Conservation (phyloP, 371 early-diverging fungal genomes). For the Syncephalastrum contaminatum region DNA sequence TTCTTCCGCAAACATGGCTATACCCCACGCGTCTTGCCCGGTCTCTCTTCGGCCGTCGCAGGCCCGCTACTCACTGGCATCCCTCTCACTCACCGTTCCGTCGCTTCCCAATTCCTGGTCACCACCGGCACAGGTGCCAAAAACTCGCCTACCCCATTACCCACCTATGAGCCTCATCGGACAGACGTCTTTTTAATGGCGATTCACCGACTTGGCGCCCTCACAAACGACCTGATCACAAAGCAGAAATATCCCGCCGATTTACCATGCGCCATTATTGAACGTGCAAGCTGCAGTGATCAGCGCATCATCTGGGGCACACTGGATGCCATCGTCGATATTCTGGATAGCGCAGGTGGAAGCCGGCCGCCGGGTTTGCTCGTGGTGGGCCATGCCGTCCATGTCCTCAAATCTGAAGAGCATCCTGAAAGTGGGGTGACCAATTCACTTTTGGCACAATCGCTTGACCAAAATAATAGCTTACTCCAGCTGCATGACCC, state of each 20-base stretch:
- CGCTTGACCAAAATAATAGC: conserved; percentile 9
- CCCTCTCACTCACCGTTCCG: conserved; percentile 87
- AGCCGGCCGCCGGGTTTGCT: conserved; percentile 76
- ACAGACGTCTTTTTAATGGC: conserved; percentile 92
- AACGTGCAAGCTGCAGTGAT: conserved; percentile 73
- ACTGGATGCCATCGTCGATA: conserved; percentile 54
- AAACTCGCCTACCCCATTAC: conserved; percentile 54
- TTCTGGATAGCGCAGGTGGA: conserved; percentile 67
- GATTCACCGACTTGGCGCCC: conserved; percentile 64
- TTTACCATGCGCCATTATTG: conserved; percentile 73
- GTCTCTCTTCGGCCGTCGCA: conserved; percentile 77
- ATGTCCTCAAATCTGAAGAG: conserved; percentile 43
- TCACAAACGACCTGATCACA: conserved; percentile 57
- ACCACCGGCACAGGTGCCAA: conserved; percentile 73
- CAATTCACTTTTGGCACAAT: conserved; percentile 18
- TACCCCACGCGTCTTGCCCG: conserved; percentile 76
- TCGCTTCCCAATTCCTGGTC: conserved; percentile 84
- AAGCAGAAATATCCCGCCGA: conserved; percentile 59
- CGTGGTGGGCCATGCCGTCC: conserved; percentile 61
- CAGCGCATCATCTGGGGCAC: conserved; percentile 67
- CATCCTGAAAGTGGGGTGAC: conserved; percentile 34
- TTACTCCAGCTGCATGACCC: conserved; percentile 45
- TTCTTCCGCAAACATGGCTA: conserved; percentile 70
- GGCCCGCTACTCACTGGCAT: conserved; percentile 78
- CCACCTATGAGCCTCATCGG: conserved; percentile 61